Base-by-base conservation (phyloP, 805 yeast genomes). In the Geotrichum ghanense region DNA sequence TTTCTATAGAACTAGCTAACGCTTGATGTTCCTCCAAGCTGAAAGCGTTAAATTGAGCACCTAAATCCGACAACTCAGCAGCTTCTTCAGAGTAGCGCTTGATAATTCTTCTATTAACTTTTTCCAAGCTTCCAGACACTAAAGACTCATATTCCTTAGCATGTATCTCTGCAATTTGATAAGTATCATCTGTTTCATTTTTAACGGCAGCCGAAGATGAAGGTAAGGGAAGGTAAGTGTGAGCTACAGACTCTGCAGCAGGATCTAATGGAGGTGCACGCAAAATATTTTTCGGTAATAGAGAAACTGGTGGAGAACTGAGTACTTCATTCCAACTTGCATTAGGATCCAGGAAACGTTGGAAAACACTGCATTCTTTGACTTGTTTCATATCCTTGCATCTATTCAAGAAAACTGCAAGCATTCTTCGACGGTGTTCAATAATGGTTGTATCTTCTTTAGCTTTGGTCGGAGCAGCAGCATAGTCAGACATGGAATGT, bases 261-360 rank as follows among this genome's bases (percentile, higher is more conserved):
- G 88, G 83, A 47, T 75, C 69, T 24, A 75, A 57, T 1, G 88
- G 86, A 3, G 86, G 82, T 3, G 77, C 77, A 52, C 75, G 64
- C 45, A 83, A 55, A 52, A 74, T 65, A 59, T 76, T 61, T 53
- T 69, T 57, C 41, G 87, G 77, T 45, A 83, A 61, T 10, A 68
- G 63, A 2, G 73, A 65, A 16, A 80, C 69, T 2, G 79, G 81
- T 12, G 81, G 79, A 2, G 75, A 60, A 42, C 64, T 66, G 44
- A 81, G 56, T 2, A 78, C 95, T 57, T 89, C 95, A 21, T 74
- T 70, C 90, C 96, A 92, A 53, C 76, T 75, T 10, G 85, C 77
- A 50, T 82, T 82, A 4, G 97, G 95, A 58, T 88, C 92, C 48
- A 92, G 63, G 57, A 92, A 92, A 58, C 81, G 78, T 37, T 78